These are phyloP conservation scores for Hypoxylon fuscum DNA, from an alignment of 495 filamentous ascomycete species.

Conservation along the genomic window DNA sequence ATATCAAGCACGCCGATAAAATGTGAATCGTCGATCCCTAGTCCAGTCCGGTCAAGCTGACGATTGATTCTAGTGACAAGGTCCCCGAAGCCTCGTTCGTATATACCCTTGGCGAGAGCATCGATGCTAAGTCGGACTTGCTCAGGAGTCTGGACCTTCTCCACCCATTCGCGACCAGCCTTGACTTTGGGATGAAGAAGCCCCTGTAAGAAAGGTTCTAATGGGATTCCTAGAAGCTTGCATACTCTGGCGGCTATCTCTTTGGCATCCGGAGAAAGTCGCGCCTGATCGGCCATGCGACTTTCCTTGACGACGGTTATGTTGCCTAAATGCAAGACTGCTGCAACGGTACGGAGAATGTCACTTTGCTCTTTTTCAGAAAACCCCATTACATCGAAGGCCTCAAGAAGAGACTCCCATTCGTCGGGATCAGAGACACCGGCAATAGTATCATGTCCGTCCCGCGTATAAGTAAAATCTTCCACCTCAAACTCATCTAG, in stretches of 20 bases:
- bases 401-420: conserved; percentile 89
- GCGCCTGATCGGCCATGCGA: conserved; percentile 87
- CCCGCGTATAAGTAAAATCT: conserved; percentile 89
- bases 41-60: conserved; percentile 82
- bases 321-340: conserved; percentile 93
- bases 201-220: conserved; percentile 86
- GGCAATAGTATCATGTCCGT: conserved; percentile 88
- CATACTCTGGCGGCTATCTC: conserved; percentile 79
- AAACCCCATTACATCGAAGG: conserved; percentile 95
- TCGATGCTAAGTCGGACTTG: conserved; percentile 91
- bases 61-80: conserved; percentile 91
- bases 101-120: conserved; percentile 95
- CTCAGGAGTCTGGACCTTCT: conserved; percentile 96
- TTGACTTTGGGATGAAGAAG: conserved; percentile 92
- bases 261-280: conserved; percentile 75
- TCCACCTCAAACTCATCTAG: conserved; percentile 76
- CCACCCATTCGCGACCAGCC: conserved; percentile 96
- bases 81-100: conserved; percentile 94
- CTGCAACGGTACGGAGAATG: conserved; percentile 87
- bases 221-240: conserved; percentile 80
- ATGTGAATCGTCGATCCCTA: conserved; percentile 83
- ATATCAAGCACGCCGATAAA: conserved; percentile 99
- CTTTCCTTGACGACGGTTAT: conserved; percentile 89
- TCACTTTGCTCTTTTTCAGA: conserved; percentile 82
- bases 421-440: conserved; percentile 93